These are phyloP conservation scores for Annulohypoxylon bovei DNA, from an alignment of 495 filamentous ascomycete species.

Conservation along the genomic window DNA sequence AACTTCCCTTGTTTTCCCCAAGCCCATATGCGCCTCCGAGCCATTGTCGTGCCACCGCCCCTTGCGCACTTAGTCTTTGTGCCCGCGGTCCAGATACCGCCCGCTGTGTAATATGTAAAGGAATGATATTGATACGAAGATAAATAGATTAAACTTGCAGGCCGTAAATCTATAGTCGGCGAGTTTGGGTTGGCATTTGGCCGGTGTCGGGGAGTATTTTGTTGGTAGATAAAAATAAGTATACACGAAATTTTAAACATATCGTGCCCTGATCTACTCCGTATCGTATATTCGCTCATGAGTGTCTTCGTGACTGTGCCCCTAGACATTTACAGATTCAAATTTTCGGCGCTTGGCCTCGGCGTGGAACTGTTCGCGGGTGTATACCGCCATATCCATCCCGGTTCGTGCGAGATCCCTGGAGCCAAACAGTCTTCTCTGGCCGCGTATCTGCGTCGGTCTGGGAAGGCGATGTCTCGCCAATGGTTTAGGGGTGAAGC, in stretches of 20 bases:
- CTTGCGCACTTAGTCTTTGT: not conserved
- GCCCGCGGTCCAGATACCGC: not conserved
- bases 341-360: not conserved
- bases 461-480: not conserved
- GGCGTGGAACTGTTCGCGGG: not conserved
- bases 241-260: slow-evolving; percentile 1
- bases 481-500: not conserved
- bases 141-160: not conserved
- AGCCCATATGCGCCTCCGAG: not conserved
- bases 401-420: not conserved
- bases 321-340: not conserved
- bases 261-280: not conserved
- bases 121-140: not conserved
- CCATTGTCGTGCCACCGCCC: not conserved
- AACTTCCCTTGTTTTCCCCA: not conserved
- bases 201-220: not conserved
- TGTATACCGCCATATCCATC: not conserved
- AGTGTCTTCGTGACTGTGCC: not conserved
- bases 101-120: not conserved
- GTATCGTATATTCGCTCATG: not conserved
- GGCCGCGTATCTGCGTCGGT: not conserved
- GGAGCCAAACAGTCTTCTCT: not conserved
- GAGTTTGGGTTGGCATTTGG: not conserved
- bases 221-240: not conserved
- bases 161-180: not conserved